Evolutionary conservation across 768 basidiomycete species (phyloP).

Genomic region (Russula dissimulans): DNA sequence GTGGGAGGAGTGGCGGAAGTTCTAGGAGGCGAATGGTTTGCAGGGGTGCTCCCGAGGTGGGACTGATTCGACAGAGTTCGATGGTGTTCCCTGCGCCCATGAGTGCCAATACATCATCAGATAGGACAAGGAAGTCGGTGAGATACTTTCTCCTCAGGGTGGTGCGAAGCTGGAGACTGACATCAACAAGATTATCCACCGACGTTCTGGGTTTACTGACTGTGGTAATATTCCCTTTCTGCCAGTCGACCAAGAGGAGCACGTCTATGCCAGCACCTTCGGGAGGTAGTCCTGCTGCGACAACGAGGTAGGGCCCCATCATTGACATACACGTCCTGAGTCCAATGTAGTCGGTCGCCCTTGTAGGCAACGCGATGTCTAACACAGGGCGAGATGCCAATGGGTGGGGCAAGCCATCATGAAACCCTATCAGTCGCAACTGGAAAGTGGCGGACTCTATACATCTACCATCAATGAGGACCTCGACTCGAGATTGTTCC

Average conservation of each 20-base stretch:
- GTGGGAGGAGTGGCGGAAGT: not conserved
- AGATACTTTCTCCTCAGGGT: not conserved
- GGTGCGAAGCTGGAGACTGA: not conserved
- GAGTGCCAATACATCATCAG: slow-evolving; percentile 1
- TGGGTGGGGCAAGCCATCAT: not conserved
- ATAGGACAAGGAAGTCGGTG: not conserved
- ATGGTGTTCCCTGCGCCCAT: not conserved
- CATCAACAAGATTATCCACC: not conserved
- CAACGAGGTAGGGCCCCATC: not conserved
- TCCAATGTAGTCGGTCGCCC: not conserved
- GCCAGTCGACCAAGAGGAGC: slow-evolving; percentile 1
- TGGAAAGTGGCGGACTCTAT: slow-evolving; percentile 1
- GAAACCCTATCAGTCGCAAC: not conserved
- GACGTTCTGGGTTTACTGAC: not conserved
- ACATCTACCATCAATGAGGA: not conserved
- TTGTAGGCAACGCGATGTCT: not conserved
- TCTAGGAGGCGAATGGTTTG: not conserved
- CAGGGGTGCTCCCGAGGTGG: not conserved
- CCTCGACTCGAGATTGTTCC: not conserved
- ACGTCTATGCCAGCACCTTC: not conserved
- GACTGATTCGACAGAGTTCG: not conserved
- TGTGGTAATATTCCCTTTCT: not conserved
- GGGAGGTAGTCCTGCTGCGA: not conserved
- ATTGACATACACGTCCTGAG: not conserved
- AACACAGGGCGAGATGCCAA: not conserved